A percentile compares a stretch with the other conserved stretches of the same genome.
Conservation (phyloP, 2,329 filamentous ascomycete genomes). For the Ophiostoma sp. region DNA sequence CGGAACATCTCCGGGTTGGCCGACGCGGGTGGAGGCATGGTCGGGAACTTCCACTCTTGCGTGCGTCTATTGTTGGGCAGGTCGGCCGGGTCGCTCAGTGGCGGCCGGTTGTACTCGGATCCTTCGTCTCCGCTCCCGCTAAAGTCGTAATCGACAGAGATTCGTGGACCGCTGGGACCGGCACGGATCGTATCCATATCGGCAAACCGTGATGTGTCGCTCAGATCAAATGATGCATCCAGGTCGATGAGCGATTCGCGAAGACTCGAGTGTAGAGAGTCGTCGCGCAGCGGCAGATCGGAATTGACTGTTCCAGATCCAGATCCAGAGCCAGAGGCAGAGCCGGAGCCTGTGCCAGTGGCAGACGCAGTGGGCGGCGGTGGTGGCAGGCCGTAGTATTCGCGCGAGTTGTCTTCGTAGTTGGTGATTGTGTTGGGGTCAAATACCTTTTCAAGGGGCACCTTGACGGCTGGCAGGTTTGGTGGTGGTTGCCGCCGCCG, state of each 20-base stretch:
- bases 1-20: slow-evolving; percentile 45
- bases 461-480: slow-evolving; percentile 53
- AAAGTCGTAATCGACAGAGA: slow-evolving; percentile 47
- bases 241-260: slow-evolving; percentile 61
- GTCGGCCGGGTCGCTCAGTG: slow-evolving; percentile 55
- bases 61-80: slow-evolving; percentile 39
- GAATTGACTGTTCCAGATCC: slow-evolving; percentile 34
- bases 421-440: slow-evolving; percentile 61
- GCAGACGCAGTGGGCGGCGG: slow-evolving; percentile 34
- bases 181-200: slow-evolving; percentile 58
- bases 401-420: slow-evolving; percentile 59
- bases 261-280: slow-evolving; percentile 49
- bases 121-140: slow-evolving; percentile 44
- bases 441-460: slow-evolving; percentile 59
- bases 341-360: neutral
- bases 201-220: slow-evolving; percentile 54
- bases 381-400: slow-evolving; percentile 51
- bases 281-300: slow-evolving; percentile 54
- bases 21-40: slow-evolving; percentile 44
- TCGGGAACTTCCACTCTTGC: slow-evolving; percentile 52
- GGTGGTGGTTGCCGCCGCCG: slow-evolving; percentile 52
- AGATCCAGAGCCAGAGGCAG: neutral
- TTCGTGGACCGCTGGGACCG: slow-evolving; percentile 36
- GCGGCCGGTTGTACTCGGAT: slow-evolving; percentile 42
- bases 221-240: slow-evolving; percentile 49